Evolutionary conservation across 2,329 filamentous ascomycete genomes (phyloP), one percentile per base, ranked within the genome.

Genomic region (Colletotrichum limetticola): DNA sequence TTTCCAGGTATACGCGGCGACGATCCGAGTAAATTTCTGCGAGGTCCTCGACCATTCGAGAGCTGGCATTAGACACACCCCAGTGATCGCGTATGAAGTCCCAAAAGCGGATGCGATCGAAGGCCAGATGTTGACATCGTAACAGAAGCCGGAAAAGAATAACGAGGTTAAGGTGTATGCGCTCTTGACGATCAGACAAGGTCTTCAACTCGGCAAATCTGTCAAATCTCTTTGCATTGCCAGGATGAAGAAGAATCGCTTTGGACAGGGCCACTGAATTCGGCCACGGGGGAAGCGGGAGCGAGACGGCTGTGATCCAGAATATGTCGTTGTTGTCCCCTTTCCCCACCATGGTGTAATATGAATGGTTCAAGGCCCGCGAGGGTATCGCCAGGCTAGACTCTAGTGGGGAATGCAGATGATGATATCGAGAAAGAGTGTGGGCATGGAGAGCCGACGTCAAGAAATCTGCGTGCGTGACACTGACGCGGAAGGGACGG

Each of bases 111-210:
- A 56, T n/a, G 16, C 28, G 42, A 24, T 72, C 70, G 26, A 69
- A 70, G 24, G 66, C 61, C 1, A 72, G 56, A 35, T 72, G 66
- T 28, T 68, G 66, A 16, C 59, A 63, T 46, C 19, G 26, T 19
- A 19, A 46, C 4, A 65, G 3, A 19, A 72, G 37, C 19, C 70
- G 66, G n/a, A 72, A 72, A 4, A 72, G 60, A 6, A 72, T n/a
- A 32, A 72, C 55, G 16, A 70, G 70, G 22, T 72, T 72, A n/a
- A 57, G 7, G 11, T 35, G 60, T 24, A 70, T 30, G 60, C 66
- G 59, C 7, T 26, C 53, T 22, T 72, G 68, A 28, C 66, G 66
- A 26, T 62, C 60, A 3, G 14, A 26, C 19, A 35, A 19, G n/a
- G 11, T 62, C 26, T 16, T 7, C 30, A 26, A 42, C 11, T 26